Evolutionary conservation across 2,329 filamentous ascomycete genomes (phyloP).

Genomic region (Pseudocercospora pini-densiflorae): DNA sequence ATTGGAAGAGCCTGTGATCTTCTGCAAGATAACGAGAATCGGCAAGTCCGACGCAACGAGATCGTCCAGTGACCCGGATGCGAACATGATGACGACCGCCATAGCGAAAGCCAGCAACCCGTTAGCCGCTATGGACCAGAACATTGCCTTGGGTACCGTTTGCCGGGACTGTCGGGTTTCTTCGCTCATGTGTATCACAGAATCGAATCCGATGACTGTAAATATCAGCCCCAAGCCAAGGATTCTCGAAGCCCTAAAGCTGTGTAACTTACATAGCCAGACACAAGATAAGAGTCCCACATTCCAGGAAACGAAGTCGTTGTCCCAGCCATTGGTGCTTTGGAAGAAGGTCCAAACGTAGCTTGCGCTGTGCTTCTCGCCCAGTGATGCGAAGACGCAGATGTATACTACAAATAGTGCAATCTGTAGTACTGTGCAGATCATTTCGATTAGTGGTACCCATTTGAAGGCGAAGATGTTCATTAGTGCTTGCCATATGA

Average conservation of each 20-base stretch:
- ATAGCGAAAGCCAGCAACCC: slow-evolving; percentile 32
- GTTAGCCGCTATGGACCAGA: slow-evolving; percentile 30
- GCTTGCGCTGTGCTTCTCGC: slow-evolving; percentile 6
- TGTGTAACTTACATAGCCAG: slow-evolving; percentile 11
- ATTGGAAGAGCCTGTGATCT: slow-evolving; percentile 1
- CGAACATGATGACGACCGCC: slow-evolving; percentile 40
- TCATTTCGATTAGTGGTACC: slow-evolving; percentile 53
- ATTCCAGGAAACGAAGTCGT: slow-evolving; percentile 10
- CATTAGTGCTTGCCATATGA: slow-evolving; percentile 44
- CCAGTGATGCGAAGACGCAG: slow-evolving; percentile 45
- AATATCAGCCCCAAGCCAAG: not conserved
- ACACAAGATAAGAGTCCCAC: slow-evolving; percentile 8
- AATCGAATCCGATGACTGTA: slow-evolving; percentile 13
- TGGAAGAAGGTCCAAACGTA: slow-evolving; percentile 12
- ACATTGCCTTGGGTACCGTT: slow-evolving; percentile 32
- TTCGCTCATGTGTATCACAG: slow-evolving; percentile 23
- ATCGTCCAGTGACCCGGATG: slow-evolving; percentile 3
- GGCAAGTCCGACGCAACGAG: slow-evolving; percentile 6
- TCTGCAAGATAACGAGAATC: slow-evolving; percentile 11
- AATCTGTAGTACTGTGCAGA: slow-evolving; percentile 56
- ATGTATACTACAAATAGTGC: slow-evolving; percentile 58
- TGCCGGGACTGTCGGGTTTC: slow-evolving; percentile 32
- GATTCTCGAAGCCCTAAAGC: not conserved
- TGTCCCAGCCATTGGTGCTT: slow-evolving; percentile 4
- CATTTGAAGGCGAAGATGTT: slow-evolving; percentile 51